These are phyloP conservation scores for Candida neerlandica DNA, from an alignment of 1,139 yeast genomes.

Conservation along the genomic window DNA sequence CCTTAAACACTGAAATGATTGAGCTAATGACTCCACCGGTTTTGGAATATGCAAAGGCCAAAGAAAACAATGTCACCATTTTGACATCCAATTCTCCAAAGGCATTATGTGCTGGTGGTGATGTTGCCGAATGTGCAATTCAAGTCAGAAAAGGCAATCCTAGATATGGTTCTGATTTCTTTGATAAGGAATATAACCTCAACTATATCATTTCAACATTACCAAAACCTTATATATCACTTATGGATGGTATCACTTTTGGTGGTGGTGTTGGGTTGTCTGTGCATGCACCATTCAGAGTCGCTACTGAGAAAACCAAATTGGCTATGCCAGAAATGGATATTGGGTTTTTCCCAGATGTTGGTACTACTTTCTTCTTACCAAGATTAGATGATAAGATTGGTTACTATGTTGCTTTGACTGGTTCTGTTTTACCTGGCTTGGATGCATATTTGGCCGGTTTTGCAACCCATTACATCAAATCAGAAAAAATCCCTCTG, in stretches of 20 bases:
- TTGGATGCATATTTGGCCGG: slow-evolving; percentile 81
- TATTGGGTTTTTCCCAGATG: slow-evolving; percentile 96
- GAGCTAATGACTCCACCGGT: slow-evolving; percentile 72
- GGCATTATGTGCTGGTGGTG: slow-evolving; percentile 91
- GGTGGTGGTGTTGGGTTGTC: slow-evolving; percentile 97
- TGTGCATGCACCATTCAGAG: slow-evolving; percentile 91
- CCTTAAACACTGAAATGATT: slow-evolving; percentile 81
- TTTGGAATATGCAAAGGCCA: slow-evolving; percentile 73
- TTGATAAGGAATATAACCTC: slow-evolving; percentile 78
- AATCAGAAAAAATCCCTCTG: slow-evolving; percentile 61
- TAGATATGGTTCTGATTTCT: slow-evolving; percentile 62
- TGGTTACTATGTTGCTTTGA: slow-evolving; percentile 84
- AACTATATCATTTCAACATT: slow-evolving; percentile 80
- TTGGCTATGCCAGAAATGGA: slow-evolving; percentile 99
- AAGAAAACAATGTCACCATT: slow-evolving; percentile 63
- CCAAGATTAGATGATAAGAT: slow-evolving; percentile 80
- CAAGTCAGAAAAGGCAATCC: slow-evolving; percentile 52
- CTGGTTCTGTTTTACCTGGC: slow-evolving; percentile 80
- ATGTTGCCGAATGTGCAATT: slow-evolving; percentile 75
- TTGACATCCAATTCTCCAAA: slow-evolving; percentile 67
- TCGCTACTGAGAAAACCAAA: slow-evolving; percentile 86
- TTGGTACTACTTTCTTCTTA: slow-evolving; percentile 88
- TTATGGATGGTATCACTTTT: slow-evolving; percentile 94
- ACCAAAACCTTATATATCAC: slow-evolving; percentile 79
- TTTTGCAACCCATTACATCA: slow-evolving; percentile 87